Evolutionary conservation across 129 eudicot genomes (phyloP).

Genomic region (Rutidosis leptorrhynchoides): DNA sequence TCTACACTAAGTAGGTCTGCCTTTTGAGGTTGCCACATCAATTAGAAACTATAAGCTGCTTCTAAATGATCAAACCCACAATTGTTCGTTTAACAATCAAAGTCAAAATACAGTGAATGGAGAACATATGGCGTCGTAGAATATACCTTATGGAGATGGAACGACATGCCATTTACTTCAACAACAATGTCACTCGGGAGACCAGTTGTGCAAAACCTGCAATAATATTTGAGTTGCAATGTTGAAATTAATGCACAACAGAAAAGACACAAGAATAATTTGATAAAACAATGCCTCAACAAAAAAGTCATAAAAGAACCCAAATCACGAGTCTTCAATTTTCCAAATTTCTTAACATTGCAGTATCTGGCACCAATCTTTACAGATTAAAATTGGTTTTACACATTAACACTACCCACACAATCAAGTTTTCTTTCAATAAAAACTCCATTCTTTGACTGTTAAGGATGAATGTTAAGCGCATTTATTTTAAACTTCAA

Average conservation of each 20-base stretch:
- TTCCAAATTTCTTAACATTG: background rate
- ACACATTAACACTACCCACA: background rate
- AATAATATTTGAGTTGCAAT: slow-evolving; percentile 8
- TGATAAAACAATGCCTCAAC: background rate
- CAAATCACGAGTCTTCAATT: background rate
- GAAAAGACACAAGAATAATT: background rate
- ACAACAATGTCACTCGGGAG: slow-evolving; percentile 87
- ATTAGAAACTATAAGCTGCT: slow-evolving; percentile 4
- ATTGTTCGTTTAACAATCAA: slow-evolving; percentile 13
- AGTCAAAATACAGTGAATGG: background rate
- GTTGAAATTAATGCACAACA: slow-evolving; percentile 9
- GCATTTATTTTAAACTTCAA: slow-evolving; percentile 2
- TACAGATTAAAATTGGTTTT: background rate
- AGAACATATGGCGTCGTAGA: background rate
- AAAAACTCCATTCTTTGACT: background rate
- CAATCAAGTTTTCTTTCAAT: background rate
- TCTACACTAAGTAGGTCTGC: background rate
- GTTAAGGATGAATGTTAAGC: slow-evolving; percentile 2
- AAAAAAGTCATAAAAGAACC: background rate
- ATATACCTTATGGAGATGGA: slow-evolving; percentile 90
- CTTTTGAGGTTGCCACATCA: slow-evolving; percentile 8
- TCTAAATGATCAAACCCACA: background rate
- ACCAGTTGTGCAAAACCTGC: slow-evolving; percentile 91
- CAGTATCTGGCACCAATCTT: background rate
- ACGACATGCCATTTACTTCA: slow-evolving; percentile 88